These are phyloP conservation scores for Coemansia reversa DNA, from an alignment of 192 early-diverging fungal genomes.

Conservation along the genomic window DNA sequence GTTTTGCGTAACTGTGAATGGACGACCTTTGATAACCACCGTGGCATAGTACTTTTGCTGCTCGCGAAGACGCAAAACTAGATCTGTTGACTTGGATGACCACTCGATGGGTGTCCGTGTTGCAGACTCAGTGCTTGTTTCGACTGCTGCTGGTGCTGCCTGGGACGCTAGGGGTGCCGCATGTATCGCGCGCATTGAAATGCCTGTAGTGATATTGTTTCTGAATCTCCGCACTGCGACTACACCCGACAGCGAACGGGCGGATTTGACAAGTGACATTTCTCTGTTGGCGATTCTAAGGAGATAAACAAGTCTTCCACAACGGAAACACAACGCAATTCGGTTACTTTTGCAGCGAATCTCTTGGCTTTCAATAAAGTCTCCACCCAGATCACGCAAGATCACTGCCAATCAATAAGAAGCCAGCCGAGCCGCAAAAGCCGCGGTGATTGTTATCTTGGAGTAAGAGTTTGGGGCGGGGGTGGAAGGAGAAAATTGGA, in stretches of 20 bases:
- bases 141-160: slow-evolving; percentile 8
- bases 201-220: not conserved
- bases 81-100: slow-evolving; percentile 28
- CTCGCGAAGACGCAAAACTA: slow-evolving; percentile 56
- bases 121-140: not conserved
- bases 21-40: slow-evolving; percentile 83
- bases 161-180: not conserved
- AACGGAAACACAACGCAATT: not conserved
- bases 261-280: not conserved
- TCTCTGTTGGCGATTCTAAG: not conserved
- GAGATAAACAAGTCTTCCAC: not conserved
- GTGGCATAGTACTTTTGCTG: slow-evolving; percentile 81
- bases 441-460: not conserved
- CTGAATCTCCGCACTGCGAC: not conserved
- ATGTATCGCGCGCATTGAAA: slow-evolving; percentile 3
- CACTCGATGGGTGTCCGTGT: slow-evolving; percentile 17
- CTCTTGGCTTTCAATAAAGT: not conserved
- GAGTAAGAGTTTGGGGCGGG: not conserved
- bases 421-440: not conserved
- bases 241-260: not conserved
- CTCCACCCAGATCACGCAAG: not conserved
- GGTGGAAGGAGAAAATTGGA: not conserved
- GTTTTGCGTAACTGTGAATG: slow-evolving; percentile 82
- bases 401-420: not conserved
- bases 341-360: not conserved